phyloP scores from a whole-genome alignment of 768 basidiomycete genomes.

The Rhizopogon sp. region DNA sequence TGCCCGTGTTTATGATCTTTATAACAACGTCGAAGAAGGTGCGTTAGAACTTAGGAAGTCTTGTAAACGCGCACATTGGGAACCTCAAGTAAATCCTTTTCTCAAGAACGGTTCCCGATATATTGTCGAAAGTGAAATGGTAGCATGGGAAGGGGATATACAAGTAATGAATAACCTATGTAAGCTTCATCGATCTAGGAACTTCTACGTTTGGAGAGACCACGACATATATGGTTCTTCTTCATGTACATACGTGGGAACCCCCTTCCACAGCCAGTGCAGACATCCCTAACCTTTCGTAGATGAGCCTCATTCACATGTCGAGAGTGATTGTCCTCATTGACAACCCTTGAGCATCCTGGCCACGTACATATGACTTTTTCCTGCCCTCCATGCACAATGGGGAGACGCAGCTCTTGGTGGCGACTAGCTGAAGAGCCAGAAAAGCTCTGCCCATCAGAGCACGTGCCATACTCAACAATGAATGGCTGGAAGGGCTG shows the following conservation, averaged over 20 bases:
- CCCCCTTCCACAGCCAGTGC: neutral
- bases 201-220: neutral
- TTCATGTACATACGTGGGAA: neutral
- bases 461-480: neutral
- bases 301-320: neutral
- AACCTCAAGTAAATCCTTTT: no score
- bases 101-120: no score
- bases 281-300: neutral
- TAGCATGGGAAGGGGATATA: no score
- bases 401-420: neutral
- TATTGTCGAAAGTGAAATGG: conserved; percentile 33
- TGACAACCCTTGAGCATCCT: neutral
- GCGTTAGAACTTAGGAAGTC: no score
- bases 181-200: no score
- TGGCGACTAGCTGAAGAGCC: neutral
- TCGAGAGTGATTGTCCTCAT: neutral
- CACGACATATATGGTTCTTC: neutral
- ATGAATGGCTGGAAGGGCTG: neutral
- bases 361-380: neutral
- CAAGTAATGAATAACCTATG: no score
- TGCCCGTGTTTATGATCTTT: no score
- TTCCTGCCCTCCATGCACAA: neutral
- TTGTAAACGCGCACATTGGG: no score
- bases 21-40: no score
- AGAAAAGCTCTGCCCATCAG: neutral